Evolutionary conservation across 306 rosid species (phyloP).

Genomic region (Dryas drummondii): DNA sequence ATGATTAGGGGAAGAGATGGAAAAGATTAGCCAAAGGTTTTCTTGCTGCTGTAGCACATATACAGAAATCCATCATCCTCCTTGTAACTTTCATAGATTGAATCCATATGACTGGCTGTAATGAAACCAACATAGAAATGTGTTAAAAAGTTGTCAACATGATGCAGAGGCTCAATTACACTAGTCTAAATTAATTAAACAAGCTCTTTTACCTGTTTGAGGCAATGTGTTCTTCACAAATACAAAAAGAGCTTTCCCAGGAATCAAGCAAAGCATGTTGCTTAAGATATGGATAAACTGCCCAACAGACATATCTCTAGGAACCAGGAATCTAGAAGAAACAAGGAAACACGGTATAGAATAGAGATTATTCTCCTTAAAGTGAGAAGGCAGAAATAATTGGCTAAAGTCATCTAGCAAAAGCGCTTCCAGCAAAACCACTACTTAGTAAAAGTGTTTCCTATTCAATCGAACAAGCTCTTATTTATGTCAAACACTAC

Average conservation of each 20-base stretch:
- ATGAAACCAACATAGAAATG: slow-evolving; percentile 12
- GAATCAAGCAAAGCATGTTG: slow-evolving; percentile 59
- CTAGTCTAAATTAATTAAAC: slow-evolving; percentile 15
- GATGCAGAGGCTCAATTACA: neutral
- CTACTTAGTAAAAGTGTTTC: too few relatives aligned
- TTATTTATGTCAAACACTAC: too few relatives aligned
- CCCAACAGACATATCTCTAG: slow-evolving; percentile 78
- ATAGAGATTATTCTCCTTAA: slow-evolving; percentile 5
- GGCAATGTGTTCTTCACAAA: slow-evolving; percentile 88
- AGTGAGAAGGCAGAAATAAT: slow-evolving; percentile 11
- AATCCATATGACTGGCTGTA: slow-evolving; percentile 43
- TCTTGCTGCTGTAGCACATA: slow-evolving; percentile 85
- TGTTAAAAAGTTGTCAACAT: slow-evolving; percentile 9
- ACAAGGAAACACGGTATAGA: slow-evolving; percentile 5
- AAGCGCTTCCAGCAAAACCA: too few relatives aligned
- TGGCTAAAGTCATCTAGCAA: neutral
- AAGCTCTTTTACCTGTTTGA: slow-evolving; percentile 62
- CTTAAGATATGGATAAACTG: slow-evolving; percentile 83
- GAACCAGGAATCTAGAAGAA: slow-evolving; percentile 65
- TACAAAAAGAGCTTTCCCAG: slow-evolving; percentile 86
- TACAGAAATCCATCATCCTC: slow-evolving; percentile 92
- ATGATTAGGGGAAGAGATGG: neutral
- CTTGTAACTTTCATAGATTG: slow-evolving; percentile 45
- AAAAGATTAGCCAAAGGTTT: slow-evolving; percentile 67
- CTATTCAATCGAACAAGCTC: too few relatives aligned